Base-by-base conservation (phyloP, 225 moss, liverwort and hornwort genomes). In the Thuidium tamariscinum region DNA sequence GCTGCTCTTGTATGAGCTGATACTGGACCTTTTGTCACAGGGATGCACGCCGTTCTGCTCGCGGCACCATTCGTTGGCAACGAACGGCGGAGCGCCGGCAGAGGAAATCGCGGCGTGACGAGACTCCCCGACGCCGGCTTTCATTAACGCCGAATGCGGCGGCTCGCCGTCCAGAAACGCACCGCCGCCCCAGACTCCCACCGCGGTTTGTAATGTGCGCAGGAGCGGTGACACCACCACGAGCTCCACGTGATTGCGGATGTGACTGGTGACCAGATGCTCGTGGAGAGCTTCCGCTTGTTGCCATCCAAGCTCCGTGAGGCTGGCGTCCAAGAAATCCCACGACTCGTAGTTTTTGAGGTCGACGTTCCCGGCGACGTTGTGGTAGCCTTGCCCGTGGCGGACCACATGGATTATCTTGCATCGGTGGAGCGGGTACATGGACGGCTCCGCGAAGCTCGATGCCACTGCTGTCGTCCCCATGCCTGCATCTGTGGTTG, bases 41-140 rank as follows among this genome's bases (percentile, higher is more conserved):
- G 93, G 94, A 77, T 96, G 95, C 16, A 94, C 57, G 48, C 96
- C 95, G 63, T 91, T 91, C 91, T 95, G 92, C 89, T 97, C 95
- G 81, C 94, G 93, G 82, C 96, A 95, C 94, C 92, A 95, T 84
- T 97, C 96, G 54, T 94, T 92, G 29, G 96, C 94, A 52, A 97
- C 86, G 48, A 95, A 89, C 21, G 92, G 96, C 48, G 92, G 95
- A 52, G 94, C 93, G 14, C 94, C 92, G 42, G 74, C 90, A 59
- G 93, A 95, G 26, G 96, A 94, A 10, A 97, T 74, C 26, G 95
- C 91, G 20, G 93, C 79, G 49, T 94, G 96, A 74, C 85, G 88
- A 32, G 86, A 91, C 48, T 88, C 39, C 42, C 90, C 94, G 7
- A 94, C 91, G 29, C 95, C 93, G 15, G 74, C 49, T 15, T 87